phyloP scores from a whole-genome alignment of 1,139 yeast genomes.

The Taphrina pruni region DNA sequence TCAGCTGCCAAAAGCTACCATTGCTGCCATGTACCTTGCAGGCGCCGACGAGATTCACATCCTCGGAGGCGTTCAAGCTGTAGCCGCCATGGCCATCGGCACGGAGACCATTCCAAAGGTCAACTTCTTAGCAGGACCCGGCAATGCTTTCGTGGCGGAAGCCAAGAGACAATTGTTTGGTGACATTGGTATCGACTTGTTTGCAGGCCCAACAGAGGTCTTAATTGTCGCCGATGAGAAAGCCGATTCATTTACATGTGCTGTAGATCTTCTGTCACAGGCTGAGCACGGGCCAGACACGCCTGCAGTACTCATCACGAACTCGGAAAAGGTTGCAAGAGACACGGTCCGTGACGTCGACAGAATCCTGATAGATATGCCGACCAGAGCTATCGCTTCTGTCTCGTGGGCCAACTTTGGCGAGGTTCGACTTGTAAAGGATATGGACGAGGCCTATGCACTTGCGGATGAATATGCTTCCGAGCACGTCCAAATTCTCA shows the following conservation, averaged over 20 bases:
- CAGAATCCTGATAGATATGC: slow-evolving; percentile 7
- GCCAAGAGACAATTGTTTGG: slow-evolving; percentile 11
- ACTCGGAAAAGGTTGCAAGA: slow-evolving; percentile 2
- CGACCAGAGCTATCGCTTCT: neutral
- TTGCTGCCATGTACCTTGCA: slow-evolving; percentile 8
- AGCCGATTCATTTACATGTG: slow-evolving; percentile 1
- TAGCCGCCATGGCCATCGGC: slow-evolving; percentile 7
- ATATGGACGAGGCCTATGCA: neutral
- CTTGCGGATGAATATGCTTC: slow-evolving; percentile 6
- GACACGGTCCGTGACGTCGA: slow-evolving; percentile 2
- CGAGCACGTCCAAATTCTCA: slow-evolving; percentile 5
- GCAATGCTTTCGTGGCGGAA: slow-evolving; percentile 7
- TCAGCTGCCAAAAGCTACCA: slow-evolving; percentile 5
- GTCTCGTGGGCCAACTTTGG: slow-evolving; percentile 4
- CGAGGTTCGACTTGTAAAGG: slow-evolving; percentile 2
- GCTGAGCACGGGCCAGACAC: slow-evolving; percentile 10
- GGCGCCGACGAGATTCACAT: slow-evolving; percentile 5
- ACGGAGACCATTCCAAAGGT: slow-evolving; percentile 2
- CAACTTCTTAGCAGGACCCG: slow-evolving; percentile 4
- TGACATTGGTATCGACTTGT: slow-evolving; percentile 7
- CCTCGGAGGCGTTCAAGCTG: slow-evolving; percentile 4
- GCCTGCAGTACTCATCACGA: neutral
- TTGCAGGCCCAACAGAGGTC: slow-evolving; percentile 7
- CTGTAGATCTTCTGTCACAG: slow-evolving; percentile 7
- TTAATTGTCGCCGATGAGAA: slow-evolving; percentile 6